These are phyloP conservation scores for Corniculantispora saksenae DNA, from an alignment of 2,329 filamentous ascomycete genomes.

Conservation along the genomic window DNA sequence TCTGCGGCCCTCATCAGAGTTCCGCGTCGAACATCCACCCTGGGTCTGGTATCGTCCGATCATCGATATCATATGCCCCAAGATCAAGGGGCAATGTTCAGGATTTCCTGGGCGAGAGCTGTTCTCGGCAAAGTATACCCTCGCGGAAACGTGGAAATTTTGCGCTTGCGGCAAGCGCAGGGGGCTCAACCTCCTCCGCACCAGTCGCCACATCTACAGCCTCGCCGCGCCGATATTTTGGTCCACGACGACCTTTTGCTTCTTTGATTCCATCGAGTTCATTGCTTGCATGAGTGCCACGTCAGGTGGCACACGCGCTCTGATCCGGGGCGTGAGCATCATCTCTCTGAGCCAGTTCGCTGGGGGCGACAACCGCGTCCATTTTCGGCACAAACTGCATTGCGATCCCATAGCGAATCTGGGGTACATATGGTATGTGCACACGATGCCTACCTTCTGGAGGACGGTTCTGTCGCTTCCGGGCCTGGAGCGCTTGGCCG, in stretches of 20 bases:
- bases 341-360: too few relatives aligned
- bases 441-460: background rate
- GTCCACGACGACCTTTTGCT: background rate
- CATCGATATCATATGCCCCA: background rate
- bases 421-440: too few relatives aligned
- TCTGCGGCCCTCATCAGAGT: background rate
- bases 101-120: background rate
- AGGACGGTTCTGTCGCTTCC: background rate
- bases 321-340: slow-evolving; percentile 1
- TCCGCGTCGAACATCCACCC: background rate
- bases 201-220: background rate
- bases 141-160: background rate
- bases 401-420: too few relatives aligned
- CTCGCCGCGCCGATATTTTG: background rate
- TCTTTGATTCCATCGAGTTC: slow-evolving; percentile 1
- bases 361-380: too few relatives aligned
- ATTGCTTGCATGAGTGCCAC: background rate
- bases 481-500: background rate
- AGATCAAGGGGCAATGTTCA: background rate
- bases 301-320: background rate
- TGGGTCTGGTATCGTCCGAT: background rate
- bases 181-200: background rate
- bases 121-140: background rate
- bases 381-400: too few relatives aligned
- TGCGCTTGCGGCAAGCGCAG: background rate